phyloP scores from a whole-genome alignment of 257 asterid species.

The Nicotiana knightiana region DNA sequence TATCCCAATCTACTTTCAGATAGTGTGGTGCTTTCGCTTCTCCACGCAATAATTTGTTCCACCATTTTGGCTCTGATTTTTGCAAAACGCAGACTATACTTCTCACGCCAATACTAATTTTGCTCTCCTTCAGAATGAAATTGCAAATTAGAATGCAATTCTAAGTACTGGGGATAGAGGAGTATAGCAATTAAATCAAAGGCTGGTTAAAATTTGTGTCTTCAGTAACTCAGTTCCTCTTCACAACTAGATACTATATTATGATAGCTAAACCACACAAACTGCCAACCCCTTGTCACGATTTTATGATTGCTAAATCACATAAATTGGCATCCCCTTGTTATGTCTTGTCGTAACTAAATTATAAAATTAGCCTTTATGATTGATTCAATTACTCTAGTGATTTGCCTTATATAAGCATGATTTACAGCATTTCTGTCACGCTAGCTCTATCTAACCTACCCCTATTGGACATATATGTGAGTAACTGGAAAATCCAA shows the following conservation, averaged over 20 bases:
- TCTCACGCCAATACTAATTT: slow-evolving; percentile 66
- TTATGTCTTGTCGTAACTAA: neutral
- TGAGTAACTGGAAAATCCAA: neutral
- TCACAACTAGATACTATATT: neutral
- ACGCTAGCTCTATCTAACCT: neutral
- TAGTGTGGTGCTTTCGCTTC: slow-evolving; percentile 79
- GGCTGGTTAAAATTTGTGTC: neutral
- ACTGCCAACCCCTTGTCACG: neutral
- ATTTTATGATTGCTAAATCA: neutral
- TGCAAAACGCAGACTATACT: slow-evolving; percentile 68
- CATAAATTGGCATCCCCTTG: neutral
- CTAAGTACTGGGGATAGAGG: neutral
- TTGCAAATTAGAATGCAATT: neutral
- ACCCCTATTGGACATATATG: neutral
- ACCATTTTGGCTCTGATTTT: slow-evolving; percentile 86
- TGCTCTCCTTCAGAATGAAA: slow-evolving; percentile 53
- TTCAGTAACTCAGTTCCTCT: neutral
- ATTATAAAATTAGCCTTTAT: neutral
- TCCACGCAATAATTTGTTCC: slow-evolving; percentile 73
- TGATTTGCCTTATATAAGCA: neutral
- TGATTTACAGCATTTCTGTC: neutral
- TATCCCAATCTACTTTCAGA: slow-evolving; percentile 95
- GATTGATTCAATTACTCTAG: neutral
- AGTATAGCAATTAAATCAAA: neutral
- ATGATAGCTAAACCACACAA: neutral